Percentiles rank a stretch among this genome's conserved stretches.
These are phyloP conservation scores for Sarocladium brachiariae DNA, from an alignment of 2,329 filamentous ascomycete genomes.

Conservation along the genomic window DNA sequence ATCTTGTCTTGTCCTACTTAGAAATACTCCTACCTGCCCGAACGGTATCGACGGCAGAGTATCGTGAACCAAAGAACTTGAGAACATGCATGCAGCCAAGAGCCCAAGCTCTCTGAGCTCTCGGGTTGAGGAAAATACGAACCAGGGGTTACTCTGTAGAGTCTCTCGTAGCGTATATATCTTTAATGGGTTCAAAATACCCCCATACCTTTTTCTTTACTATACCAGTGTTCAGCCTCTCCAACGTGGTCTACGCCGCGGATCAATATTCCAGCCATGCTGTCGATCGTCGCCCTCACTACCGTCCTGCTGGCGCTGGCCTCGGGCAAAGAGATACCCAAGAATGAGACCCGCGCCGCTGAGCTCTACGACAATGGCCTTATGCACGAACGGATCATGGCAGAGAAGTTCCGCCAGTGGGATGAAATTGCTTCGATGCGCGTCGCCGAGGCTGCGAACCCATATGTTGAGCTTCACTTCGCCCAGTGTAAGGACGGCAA, in stretches of 20 bases:
- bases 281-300: slow-evolving; percentile 2
- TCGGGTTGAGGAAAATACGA: too few species aligned
- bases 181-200: too few species aligned
- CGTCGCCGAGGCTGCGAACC: slow-evolving; percentile 19
- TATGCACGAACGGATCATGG: slow-evolving; percentile 20
- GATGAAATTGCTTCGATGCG: slow-evolving; percentile 5
- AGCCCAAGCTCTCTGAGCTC: too few species aligned
- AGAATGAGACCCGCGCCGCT: slow-evolving; percentile 20
- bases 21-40: slow-evolving; percentile 3
- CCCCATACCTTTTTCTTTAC: too few species aligned
- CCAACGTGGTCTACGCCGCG: too few species aligned
- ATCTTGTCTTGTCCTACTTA: not conserved
- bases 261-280: slow-evolving; percentile 4
- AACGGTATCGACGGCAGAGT: too few species aligned
- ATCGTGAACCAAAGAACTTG: too few species aligned
- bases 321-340: slow-evolving; percentile 23
- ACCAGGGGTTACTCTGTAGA: too few species aligned
- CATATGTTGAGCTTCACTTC: slow-evolving; percentile 25
- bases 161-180: too few species aligned
- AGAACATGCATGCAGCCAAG: too few species aligned
- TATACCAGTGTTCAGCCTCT: too few species aligned
- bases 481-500: slow-evolving; percentile 32
- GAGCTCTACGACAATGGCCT: slow-evolving; percentile 24
- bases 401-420: slow-evolving; percentile 11
- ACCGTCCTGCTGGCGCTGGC: slow-evolving; percentile 9